Conservation (phyloP, 805 yeast genomes). For the Yamadazyma takamatsuzukensis region DNA sequence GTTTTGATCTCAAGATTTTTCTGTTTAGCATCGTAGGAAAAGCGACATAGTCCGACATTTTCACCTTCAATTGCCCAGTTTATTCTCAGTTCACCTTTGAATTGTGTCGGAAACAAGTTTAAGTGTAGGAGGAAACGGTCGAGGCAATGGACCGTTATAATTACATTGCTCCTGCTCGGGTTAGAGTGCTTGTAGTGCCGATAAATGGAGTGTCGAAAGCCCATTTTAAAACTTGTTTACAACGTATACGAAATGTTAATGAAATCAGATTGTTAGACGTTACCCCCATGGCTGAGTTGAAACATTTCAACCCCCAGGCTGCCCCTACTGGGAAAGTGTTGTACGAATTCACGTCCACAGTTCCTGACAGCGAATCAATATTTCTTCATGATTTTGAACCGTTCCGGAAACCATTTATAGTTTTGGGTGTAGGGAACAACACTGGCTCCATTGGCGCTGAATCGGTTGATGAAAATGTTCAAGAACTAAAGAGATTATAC, state of each 20-base stretch:
- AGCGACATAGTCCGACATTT: too few species aligned
- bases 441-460: conserved; percentile 7
- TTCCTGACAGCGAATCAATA: conserved; percentile 52
- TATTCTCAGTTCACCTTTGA: too few species aligned
- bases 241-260: conserved; percentile 42
- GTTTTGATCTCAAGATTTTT: too few species aligned
- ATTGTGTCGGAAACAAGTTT: too few species aligned
- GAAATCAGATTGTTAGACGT: conserved; percentile 77
- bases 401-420: conserved; percentile 69
- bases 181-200: conserved; percentile 68
- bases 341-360: conserved; percentile 49
- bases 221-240: conserved; percentile 42
- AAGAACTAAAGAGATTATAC: conserved; percentile 38
- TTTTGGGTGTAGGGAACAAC: conserved; percentile 43
- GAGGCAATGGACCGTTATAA: conserved; percentile 34
- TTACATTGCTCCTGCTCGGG: conserved; percentile 62
- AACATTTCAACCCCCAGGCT: conserved; percentile 75
- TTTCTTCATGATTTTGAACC: conserved; percentile 89
- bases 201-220: conserved; percentile 44
- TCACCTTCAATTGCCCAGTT: too few species aligned
- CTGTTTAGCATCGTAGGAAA: too few species aligned
- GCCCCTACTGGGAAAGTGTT: conserved; percentile 75
- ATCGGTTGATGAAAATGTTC: neutral
- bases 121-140: too few species aligned
- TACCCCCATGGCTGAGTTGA: conserved; percentile 49